A percentile compares a stretch with the other conserved stretches of the same genome.
Conservation (phyloP, 495 filamentous ascomycete species). For the Podospora sp. region DNA sequence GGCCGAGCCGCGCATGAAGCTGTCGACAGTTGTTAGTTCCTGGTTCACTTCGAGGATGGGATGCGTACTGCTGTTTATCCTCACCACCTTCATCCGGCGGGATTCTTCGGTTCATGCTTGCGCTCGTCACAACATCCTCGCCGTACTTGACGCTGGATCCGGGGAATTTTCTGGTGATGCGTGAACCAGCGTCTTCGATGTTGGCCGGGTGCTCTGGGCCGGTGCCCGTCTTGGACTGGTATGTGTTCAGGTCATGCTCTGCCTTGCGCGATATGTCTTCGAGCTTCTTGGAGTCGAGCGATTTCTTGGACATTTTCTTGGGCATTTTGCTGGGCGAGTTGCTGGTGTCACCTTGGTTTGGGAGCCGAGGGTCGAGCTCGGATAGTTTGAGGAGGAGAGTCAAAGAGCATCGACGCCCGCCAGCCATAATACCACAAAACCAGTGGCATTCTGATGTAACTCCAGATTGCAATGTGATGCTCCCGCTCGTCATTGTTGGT, state of each 20-base stretch:
- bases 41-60: background rate
- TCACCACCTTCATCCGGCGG: slow-evolving; percentile 44
- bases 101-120: slow-evolving; percentile 40
- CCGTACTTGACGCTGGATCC: slow-evolving; percentile 36
- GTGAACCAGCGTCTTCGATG: slow-evolving; percentile 37
- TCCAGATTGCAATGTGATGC: background rate
- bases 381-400: background rate
- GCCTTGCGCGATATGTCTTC: slow-evolving; percentile 46
- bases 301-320: slow-evolving; percentile 1
- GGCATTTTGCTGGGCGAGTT: background rate
- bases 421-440: background rate
- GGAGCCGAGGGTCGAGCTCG: background rate
- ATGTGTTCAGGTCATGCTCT: slow-evolving; percentile 52
- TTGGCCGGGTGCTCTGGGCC: slow-evolving; percentile 20
- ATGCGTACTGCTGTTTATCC: slow-evolving; percentile 39
- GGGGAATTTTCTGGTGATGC: slow-evolving; percentile 40
- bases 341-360: too few species aligned
- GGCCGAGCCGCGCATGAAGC: slow-evolving; percentile 26
- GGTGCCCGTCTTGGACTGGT: slow-evolving; percentile 46
- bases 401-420: too few species aligned
- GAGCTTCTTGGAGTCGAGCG: slow-evolving; percentile 16
- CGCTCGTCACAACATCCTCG: slow-evolving; percentile 39
- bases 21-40: background rate
- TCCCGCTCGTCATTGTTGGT: background rate
- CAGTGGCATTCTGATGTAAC: background rate